phyloP scores from a whole-genome alignment of 352 stramenopile genomes.

The Phytophthora sp. region DNA sequence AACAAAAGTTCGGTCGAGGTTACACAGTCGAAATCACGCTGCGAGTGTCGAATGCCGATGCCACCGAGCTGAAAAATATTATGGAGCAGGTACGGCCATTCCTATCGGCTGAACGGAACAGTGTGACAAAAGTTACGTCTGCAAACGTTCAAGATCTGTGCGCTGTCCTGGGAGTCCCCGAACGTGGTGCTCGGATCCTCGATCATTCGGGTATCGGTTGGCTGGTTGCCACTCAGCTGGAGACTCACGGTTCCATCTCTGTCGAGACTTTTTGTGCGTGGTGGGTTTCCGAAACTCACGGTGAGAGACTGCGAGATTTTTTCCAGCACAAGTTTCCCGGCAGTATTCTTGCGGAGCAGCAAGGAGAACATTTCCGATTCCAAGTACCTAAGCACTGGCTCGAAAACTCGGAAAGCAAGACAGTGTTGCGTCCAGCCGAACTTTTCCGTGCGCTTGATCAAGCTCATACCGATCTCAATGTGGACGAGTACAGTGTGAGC shows the following conservation, averaged over 20 bases:
- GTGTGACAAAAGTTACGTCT: conserved; percentile 22
- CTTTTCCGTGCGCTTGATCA: conserved; percentile 82
- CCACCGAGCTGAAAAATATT: conserved; percentile 15
- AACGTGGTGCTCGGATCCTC: conserved; percentile 34
- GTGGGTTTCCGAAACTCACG: conserved; percentile 57
- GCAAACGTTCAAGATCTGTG: conserved; percentile 47
- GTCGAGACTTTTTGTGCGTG: conserved; percentile 58
- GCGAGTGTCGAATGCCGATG: conserved; percentile 21
- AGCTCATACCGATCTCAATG: conserved; percentile 53
- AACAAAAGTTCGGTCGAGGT: conserved; percentile 96
- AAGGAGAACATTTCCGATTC: conserved; percentile 76
- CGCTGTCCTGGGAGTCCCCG: conserved; percentile 31
- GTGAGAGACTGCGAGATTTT: conserved; percentile 48
- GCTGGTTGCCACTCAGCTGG: conserved; percentile 52
- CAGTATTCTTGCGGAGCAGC: conserved; percentile 62
- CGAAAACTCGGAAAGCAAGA: conserved; percentile 10
- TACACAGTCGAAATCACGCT: conserved; percentile 91
- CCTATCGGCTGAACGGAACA: conserved; percentile 12
- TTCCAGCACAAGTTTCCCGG: conserved; percentile 45
- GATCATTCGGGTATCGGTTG: conserved; percentile 39
- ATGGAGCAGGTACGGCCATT: conserved; percentile 20
- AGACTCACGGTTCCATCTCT: conserved; percentile 44
- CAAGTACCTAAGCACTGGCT: conserved; percentile 61
- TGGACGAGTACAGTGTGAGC: conserved; percentile 88
- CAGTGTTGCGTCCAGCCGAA: conserved; percentile 40